A percentile compares a stretch with the other conserved stretches of the same genome.
phyloP scores from a whole-genome alignment of 2,329 filamentous ascomycete species.

The Aspergillus versicolor region DNA sequence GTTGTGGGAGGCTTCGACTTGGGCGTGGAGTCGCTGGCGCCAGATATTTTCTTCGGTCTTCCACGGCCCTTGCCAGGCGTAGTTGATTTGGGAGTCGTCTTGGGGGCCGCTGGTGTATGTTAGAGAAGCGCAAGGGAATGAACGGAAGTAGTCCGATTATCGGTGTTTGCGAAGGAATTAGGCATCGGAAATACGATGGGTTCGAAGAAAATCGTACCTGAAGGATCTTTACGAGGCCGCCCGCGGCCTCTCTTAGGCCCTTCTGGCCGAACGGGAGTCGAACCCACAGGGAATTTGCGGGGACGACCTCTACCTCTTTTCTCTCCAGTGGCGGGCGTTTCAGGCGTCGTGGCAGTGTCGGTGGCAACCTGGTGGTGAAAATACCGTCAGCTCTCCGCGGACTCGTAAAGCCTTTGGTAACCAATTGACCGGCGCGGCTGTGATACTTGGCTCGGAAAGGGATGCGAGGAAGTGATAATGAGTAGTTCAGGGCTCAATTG shows the following conservation, averaged over 20 bases:
- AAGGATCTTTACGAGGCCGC: conserved; percentile 30
- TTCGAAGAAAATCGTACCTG: conserved; percentile 9
- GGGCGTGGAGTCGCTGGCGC: conserved; percentile 14
- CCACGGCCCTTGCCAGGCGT: conserved; percentile 22
- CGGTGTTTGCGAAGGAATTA: background rate
- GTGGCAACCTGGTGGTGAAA: conserved; percentile 12
- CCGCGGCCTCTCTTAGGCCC: conserved; percentile 35
- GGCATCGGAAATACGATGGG: background rate
- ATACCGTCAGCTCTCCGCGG: conserved; percentile 6
- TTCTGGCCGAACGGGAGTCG: conserved; percentile 22
- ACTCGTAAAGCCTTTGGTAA: background rate
- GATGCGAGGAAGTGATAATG: background rate
- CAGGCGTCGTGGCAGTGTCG: conserved; percentile 1
- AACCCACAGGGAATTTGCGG: conserved; percentile 31
- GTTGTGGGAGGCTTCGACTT: conserved; percentile 17
- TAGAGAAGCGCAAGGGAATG: background rate
- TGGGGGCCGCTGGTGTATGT: conserved; percentile 13
- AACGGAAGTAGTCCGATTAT: background rate
- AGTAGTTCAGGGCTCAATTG: background rate
- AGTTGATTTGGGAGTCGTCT: conserved; percentile 10
- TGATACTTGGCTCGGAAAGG: background rate
- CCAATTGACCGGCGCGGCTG: background rate
- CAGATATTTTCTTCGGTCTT: conserved; percentile 25
- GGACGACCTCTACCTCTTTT: conserved; percentile 36
- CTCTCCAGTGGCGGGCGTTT: conserved; percentile 25